A percentile compares a stretch with the other conserved stretches of the same genome.
Conservation (phyloP, 176 grass and related monocot species). For the Ensete glaucum region DNA sequence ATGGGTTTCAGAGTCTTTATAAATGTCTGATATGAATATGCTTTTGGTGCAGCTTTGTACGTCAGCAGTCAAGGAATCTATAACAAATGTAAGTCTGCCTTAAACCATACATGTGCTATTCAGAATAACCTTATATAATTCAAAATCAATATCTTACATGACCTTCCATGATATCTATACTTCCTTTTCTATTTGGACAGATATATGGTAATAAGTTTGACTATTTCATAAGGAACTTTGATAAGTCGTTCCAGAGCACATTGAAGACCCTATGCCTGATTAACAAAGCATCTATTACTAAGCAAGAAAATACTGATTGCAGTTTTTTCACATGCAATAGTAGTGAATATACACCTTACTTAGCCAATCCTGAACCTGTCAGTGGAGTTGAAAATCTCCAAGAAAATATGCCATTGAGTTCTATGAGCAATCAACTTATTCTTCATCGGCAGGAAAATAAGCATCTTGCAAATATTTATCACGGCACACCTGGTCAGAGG, state of each 20-base stretch:
- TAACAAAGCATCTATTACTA: constrained; percentile 38
- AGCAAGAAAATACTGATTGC: constrained; percentile 23
- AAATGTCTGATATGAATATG: constrained; percentile 3
- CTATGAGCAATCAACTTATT: constrained; percentile 17
- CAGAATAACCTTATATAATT: constrained; percentile 10
- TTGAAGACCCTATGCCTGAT: constrained; percentile 70
- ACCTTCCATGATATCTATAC: no score
- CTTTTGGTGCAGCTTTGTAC: constrained; percentile 68
- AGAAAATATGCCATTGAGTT: constrained; percentile 5
- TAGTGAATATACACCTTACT: constrained; percentile 8
- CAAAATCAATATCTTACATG: constrained; percentile 12
- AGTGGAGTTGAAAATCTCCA: constrained; percentile 22
- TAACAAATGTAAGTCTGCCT: constrained; percentile 62
- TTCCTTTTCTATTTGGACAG: constrained; percentile 33
- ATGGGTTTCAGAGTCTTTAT: background rate
- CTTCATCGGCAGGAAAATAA: constrained; percentile 34
- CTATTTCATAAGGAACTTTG: constrained; percentile 74
- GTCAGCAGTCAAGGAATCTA: constrained; percentile 73
- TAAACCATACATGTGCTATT: constrained; percentile 13
- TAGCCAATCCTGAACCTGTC: background rate
- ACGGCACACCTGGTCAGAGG: constrained; percentile 20
- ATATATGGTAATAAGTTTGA: constrained; percentile 76
- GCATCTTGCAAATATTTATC: constrained; percentile 32
- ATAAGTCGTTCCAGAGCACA: constrained; percentile 94
- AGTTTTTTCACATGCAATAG: constrained; percentile 23